A percentile compares a stretch with the other conserved stretches of the same genome.
Evolutionary conservation across 495 filamentous ascomycete genomes (phyloP).

Genomic region (Aspergillus coremiiformis): DNA sequence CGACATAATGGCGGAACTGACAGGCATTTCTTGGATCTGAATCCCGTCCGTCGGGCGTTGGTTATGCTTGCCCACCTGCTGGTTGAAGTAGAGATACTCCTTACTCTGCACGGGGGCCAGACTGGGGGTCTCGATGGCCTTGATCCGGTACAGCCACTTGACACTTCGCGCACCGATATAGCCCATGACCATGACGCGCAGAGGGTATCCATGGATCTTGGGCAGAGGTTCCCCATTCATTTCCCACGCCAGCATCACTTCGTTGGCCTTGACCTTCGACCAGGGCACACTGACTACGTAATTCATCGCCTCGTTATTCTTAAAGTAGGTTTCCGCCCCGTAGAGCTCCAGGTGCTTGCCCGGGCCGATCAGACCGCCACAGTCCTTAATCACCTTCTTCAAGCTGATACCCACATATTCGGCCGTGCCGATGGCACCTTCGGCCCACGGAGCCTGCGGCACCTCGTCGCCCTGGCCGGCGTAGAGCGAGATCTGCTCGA

Average conservation of each 20-base stretch:
- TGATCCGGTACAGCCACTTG: slow-evolving; percentile 39
- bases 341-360: slow-evolving; percentile 57
- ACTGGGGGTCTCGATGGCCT: slow-evolving; percentile 34
- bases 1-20: slow-evolving; percentile 41
- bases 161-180: slow-evolving; percentile 46
- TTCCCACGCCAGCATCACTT: slow-evolving; percentile 63
- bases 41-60: slow-evolving; percentile 28
- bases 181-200: slow-evolving; percentile 55
- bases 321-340: slow-evolving; percentile 63
- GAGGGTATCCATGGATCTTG: slow-evolving; percentile 56
- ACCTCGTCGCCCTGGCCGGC: slow-evolving; percentile 61
- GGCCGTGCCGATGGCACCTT: slow-evolving; percentile 61
- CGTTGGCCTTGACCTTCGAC: slow-evolving; percentile 56
- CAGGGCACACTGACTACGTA: slow-evolving; percentile 58
- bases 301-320: slow-evolving; percentile 52
- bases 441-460: slow-evolving; percentile 60
- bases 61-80: slow-evolving; percentile 29
- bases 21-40: slow-evolving; percentile 45
- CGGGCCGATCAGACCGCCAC: slow-evolving; percentile 48
- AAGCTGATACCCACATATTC: slow-evolving; percentile 54
- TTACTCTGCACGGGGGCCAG: slow-evolving; percentile 34
- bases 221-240: slow-evolving; percentile 64
- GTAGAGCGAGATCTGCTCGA: slow-evolving; percentile 58
- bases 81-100: slow-evolving; percentile 44
- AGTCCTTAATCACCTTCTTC: slow-evolving; percentile 60